Conservation (phyloP, 2,329 filamentous ascomycete genomes). For the Pezicula carpinea region DNA sequence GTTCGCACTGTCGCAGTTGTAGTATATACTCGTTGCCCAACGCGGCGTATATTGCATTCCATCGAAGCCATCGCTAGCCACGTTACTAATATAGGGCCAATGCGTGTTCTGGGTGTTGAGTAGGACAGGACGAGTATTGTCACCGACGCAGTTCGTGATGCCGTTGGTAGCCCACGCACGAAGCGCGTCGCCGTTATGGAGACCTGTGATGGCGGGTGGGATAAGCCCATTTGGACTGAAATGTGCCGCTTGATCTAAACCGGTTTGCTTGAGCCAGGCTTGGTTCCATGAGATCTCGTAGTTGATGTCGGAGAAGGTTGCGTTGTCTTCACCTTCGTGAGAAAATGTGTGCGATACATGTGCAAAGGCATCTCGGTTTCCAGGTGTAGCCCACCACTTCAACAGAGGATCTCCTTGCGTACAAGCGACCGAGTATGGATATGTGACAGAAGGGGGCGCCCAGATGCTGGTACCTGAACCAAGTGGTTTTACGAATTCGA, state of each 20-base stretch:
- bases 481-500: constrained; percentile 40
- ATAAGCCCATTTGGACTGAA: constrained; percentile 52
- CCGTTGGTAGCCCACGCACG: constrained; percentile 53
- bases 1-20: constrained; percentile 39
- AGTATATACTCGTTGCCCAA: constrained; percentile 60
- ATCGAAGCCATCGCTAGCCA: constrained; percentile 45
- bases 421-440: constrained; percentile 30
- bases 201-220: constrained; percentile 57
- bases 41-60: constrained; percentile 54
- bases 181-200: constrained; percentile 60
- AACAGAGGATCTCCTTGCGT: constrained; percentile 43
- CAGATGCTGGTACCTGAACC: constrained; percentile 44
- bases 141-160: constrained; percentile 54
- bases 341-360: constrained; percentile 59
- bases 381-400: constrained; percentile 43
- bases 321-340: constrained; percentile 53
- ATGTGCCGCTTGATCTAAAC: constrained; percentile 38
- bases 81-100: constrained; percentile 51
- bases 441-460: constrained; percentile 28
- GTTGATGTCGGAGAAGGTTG: constrained; percentile 49
- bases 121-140: constrained; percentile 52
- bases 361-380: constrained; percentile 48
- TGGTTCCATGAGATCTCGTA: constrained; percentile 57
- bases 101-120: constrained; percentile 45
- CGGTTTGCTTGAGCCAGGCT: constrained; percentile 50